Conservation (phyloP, 305 asterid genomes). For the Rubia balearica region DNA sequence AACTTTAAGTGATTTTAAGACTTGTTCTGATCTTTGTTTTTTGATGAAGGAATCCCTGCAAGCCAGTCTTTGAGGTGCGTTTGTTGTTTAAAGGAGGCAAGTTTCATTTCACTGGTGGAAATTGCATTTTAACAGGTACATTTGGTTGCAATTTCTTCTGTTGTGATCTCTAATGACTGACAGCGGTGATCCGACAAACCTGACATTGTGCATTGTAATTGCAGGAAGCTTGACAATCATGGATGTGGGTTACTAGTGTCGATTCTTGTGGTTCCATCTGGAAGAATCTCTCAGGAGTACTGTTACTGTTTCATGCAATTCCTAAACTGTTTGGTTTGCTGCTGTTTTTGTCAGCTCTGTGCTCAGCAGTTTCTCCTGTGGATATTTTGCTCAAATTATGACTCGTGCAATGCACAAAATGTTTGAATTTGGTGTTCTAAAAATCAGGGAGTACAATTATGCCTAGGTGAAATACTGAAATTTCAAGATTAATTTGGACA, state of each 20-base stretch:
- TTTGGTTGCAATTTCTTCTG: not conserved
- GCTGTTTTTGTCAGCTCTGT: not conserved
- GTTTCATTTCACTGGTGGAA: not conserved
- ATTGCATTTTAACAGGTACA: not conserved
- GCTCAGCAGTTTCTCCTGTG: not conserved
- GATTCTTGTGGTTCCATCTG: constrained; percentile 5
- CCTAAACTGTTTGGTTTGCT: not conserved
- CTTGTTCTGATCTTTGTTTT: not conserved
- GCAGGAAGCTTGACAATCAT: constrained; percentile 1
- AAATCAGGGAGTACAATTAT: not conserved
- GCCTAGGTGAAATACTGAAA: not conserved
- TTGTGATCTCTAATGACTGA: not conserved
- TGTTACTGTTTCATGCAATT: not conserved
- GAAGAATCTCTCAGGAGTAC: constrained; percentile 3
- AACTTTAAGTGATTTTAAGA: not conserved
- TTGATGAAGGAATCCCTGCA: not conserved
- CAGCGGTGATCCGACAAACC: not conserved
- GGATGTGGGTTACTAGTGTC: not conserved
- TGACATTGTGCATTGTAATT: not conserved
- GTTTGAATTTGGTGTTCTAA: not conserved
- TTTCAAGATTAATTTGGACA: not conserved
- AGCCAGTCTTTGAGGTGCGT: not conserved
- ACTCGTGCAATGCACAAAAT: not conserved
- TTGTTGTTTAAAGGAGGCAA: not conserved
- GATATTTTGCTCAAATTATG: not conserved